These are phyloP conservation scores for Dalbergia oliveri DNA, from an alignment of 306 rosid species.

Conservation along the genomic window DNA sequence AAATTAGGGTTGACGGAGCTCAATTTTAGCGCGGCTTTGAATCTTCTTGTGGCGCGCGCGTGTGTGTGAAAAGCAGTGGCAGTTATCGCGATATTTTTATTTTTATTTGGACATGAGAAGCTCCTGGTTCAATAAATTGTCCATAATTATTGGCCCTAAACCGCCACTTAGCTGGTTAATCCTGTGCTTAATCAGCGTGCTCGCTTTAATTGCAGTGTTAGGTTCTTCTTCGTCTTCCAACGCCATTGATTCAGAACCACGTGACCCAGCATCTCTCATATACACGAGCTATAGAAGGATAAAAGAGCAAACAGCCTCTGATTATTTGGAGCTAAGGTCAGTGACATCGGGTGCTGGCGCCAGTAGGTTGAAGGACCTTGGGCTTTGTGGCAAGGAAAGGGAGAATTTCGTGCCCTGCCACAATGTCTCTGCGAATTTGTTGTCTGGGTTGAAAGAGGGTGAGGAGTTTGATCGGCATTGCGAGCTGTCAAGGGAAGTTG, in stretches of 20 bases:
- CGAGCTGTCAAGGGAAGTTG: conserved; percentile 54
- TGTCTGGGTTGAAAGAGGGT: conserved; percentile 78
- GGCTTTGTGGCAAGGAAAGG: conserved; percentile 86
- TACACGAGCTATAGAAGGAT: conserved; percentile 88
- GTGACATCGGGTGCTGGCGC: conserved; percentile 64
- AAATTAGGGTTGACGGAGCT: conserved; percentile 57
- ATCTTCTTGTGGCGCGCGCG: conserved; percentile 24
- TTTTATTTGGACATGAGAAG: conserved; percentile 83
- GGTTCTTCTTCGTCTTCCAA: conserved; percentile 79
- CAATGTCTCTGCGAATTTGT: conserved; percentile 77
- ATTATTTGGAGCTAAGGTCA: conserved; percentile 81
- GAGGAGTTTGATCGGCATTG: conserved; percentile 97
- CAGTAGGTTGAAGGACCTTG: conserved; percentile 70
- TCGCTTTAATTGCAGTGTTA: conserved; percentile 77
- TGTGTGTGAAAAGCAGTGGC: conserved; percentile 26
- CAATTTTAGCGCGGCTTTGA: conserved; percentile 48
- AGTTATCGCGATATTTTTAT: conserved; percentile 54
- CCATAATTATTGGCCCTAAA: conserved; percentile 69
- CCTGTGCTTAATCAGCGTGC: conserved; percentile 67
- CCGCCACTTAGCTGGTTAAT: conserved; percentile 83
- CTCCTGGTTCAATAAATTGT: conserved; percentile 80
- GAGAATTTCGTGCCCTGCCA: conserved; percentile 93
- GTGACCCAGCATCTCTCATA: conserved; percentile 58
- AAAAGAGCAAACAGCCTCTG: conserved; percentile 86
- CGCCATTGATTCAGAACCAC: conserved; percentile 57